Evolutionary conservation across 179 eudicot species (phyloP), one percentile per base, ranked within the genome.

Genomic region (Beta lomatogona): DNA sequence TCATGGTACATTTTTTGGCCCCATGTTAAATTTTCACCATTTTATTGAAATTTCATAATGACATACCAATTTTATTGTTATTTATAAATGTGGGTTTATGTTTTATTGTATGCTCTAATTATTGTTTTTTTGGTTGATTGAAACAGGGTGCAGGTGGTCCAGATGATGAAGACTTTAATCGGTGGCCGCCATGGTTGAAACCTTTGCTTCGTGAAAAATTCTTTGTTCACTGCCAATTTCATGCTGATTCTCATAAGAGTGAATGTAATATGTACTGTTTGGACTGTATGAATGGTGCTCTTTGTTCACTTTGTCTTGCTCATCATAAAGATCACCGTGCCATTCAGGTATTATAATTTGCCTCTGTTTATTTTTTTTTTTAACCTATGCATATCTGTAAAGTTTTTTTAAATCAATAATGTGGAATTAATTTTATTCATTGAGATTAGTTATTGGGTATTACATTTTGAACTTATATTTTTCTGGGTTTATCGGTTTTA

Each of bases 181-280:
- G 89, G 50, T 96, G 97, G 97, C 99, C 98, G 21, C 92, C 91
- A 64, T 96, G 98, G 98, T 71, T 93, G 85, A 91, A 91, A 60
- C 94, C 94, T 36, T 63, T 95, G 69, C 72, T 95, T 19, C 82
- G 83, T 2, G 92, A 90, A 65, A 85, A 80, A 18, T 95, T 93
- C 89, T 95, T 95, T 46, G 91, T 83, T 68, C 98, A 91, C 71
- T 95, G 99, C 83, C 86, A 88, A 64, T 73, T 83, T 11, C 99
- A 95, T n/a, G 91, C 94, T 3, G 95, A 91, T 86, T 90, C 97
- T 3, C 95, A 94, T 83, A 95, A 92, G 82, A 94, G 95, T 63
- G 99, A 95, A 84, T 95, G 99, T 75, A 95, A 95, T 84, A 92
- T 95, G 99, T 95, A 86, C 81, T 95, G 99, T 55, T 82, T 95